Evolutionary conservation across 768 basidiomycete genomes (phyloP).

Genomic region (Psilocybe cyanescens): DNA sequence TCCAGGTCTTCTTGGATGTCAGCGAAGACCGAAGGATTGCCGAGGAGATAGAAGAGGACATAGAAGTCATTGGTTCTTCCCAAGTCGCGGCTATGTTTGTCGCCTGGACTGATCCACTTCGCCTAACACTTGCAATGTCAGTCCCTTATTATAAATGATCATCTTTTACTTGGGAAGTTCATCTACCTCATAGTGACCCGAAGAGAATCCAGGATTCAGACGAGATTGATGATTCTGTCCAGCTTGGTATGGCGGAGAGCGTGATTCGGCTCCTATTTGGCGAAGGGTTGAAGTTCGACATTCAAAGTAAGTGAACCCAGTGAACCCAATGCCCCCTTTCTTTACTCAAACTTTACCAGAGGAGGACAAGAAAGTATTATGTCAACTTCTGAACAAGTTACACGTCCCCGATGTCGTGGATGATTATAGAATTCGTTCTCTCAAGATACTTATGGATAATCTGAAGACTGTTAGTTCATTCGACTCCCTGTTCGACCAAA

Average conservation of each 20-base stretch:
- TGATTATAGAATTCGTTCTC: constrained; percentile 64
- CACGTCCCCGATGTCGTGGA: constrained; percentile 74
- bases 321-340: not conserved
- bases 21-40: constrained; percentile 56
- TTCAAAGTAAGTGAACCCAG: constrained; percentile 25
- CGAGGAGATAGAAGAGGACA: constrained; percentile 63
- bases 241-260: constrained; percentile 59
- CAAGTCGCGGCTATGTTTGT: constrained; percentile 74
- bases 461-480: constrained; percentile 52
- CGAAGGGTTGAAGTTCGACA: constrained; percentile 37
- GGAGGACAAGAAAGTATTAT: constrained; percentile 68
- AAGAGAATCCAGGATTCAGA: constrained; percentile 22
- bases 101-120: constrained; percentile 85
- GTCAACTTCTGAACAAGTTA: constrained; percentile 65
- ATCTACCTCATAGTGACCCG: constrained; percentile 14
- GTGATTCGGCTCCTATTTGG: constrained; percentile 47
- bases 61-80: constrained; percentile 57
- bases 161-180: not conserved
- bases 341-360: constrained; percentile 37
- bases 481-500: not conserved
- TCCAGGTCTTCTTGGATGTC: constrained; percentile 46
- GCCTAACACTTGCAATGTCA: constrained; percentile 46
- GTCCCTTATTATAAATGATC: constrained; percentile 10
- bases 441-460: constrained; percentile 65
- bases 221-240: constrained; percentile 37